Conservation (phyloP, 371 early-diverging fungal genomes). For the Mortierella sp. region DNA sequence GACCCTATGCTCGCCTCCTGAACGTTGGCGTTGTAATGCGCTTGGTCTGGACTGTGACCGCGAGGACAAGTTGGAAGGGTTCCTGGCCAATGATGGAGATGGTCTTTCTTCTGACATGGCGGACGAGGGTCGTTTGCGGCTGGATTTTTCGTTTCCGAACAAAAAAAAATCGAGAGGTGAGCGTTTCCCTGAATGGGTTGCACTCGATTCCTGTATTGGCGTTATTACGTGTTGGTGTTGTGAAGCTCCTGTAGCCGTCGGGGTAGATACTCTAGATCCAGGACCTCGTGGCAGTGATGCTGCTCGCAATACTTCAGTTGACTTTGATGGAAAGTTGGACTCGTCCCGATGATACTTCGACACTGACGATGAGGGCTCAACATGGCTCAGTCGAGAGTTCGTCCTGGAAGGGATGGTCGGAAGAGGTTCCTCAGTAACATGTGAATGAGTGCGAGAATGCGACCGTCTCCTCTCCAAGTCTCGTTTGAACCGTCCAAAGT, state of each 20-base stretch:
- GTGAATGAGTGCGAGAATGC: constrained; percentile 5
- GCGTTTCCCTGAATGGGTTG: neutral
- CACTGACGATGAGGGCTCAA: neutral
- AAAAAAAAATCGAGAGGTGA: neutral
- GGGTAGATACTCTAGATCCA: neutral
- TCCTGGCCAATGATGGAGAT: neutral
- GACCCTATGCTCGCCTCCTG: neutral
- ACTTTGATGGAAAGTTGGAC: neutral
- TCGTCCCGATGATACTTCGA: neutral
- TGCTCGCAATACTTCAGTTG: neutral
- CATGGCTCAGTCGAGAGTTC: neutral
- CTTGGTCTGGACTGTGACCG: neutral
- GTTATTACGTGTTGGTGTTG: neutral
- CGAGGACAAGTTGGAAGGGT: neutral
- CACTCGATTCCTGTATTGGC: neutral
- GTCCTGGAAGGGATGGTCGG: neutral
- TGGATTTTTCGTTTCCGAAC: constrained; percentile 16
- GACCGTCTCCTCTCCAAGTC: constrained; percentile 46
- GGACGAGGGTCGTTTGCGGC: constrained; percentile 34
- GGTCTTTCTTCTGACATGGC: constrained; percentile 7
- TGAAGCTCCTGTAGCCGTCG: neutral
- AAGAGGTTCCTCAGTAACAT: neutral
- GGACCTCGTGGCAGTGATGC: neutral
- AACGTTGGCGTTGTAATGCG: neutral
- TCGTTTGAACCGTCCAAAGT: constrained; percentile 55